Conservation (phyloP, 805 yeast species). For the Yamadazyma insecticola region DNA sequence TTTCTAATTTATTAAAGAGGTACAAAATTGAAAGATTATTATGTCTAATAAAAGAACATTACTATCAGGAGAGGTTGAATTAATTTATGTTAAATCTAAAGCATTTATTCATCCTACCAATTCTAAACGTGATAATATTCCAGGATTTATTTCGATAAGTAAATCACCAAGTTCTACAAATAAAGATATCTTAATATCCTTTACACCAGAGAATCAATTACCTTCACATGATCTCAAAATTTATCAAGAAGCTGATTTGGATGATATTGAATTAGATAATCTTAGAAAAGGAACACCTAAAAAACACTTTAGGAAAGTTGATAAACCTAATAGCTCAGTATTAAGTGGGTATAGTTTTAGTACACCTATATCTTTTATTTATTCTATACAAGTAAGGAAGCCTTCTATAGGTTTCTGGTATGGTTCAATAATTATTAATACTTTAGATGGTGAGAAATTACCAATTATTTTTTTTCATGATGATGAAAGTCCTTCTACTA, state of each 20-base stretch:
- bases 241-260: conserved; percentile 49
- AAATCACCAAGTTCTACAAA: conserved; percentile 48
- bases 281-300: conserved; percentile 4
- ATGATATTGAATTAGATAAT: conserved; percentile 20
- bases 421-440: conserved; percentile 78
- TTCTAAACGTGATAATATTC: conserved; percentile 67
- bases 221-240: conserved; percentile 40
- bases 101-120: conserved; percentile 82
- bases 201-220: conserved; percentile 57
- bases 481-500: conserved; percentile 74
- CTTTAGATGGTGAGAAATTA: conserved; percentile 59
- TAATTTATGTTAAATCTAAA: conserved; percentile 56
- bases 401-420: conserved; percentile 90
- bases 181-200: conserved; percentile 58
- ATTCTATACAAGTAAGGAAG: conserved; percentile 75
- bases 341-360: conserved; percentile 67
- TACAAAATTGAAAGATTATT: no score
- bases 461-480: conserved; percentile 94
- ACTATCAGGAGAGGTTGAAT: conserved; percentile 36
- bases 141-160: conserved; percentile 70
- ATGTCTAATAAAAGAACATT: conserved; percentile 3
- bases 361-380: conserved; percentile 53
- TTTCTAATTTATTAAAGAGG: no score
- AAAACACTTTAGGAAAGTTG: conserved; percentile 25
- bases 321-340: conserved; percentile 49